Evolutionary conservation across 148 eudicot species (phyloP).

Genomic region (Oxyria digyna): DNA sequence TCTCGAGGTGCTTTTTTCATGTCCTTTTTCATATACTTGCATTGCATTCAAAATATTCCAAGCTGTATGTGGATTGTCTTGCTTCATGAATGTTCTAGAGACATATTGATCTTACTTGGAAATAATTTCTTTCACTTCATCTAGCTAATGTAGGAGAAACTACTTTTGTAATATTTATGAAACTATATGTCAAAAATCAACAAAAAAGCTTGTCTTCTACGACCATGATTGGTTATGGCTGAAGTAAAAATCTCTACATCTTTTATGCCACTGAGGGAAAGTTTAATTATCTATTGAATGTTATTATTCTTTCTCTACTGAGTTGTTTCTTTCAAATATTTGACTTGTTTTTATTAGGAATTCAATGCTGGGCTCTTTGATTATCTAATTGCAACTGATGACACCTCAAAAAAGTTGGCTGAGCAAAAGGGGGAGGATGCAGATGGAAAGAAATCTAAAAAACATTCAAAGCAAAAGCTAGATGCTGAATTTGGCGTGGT

Average conservation of each 20-base stretch:
- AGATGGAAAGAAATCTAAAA: conserved; percentile 42
- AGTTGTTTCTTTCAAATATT: neutral
- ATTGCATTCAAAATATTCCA: neutral
- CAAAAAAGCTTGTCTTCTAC: neutral
- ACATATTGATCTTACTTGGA: neutral
- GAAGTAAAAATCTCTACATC: neutral
- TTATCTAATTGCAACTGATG: conserved; percentile 84
- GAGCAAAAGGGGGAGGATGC: conserved; percentile 35
- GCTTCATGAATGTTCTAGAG: neutral
- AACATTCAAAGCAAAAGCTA: conserved; percentile 38
- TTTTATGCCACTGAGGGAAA: neutral
- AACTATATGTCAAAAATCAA: neutral
- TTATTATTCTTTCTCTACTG: neutral
- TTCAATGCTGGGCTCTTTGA: conserved; percentile 95
- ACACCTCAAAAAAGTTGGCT: conserved; percentile 35
- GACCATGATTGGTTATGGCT: neutral
- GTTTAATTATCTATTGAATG: neutral
- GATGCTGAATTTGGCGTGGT: conserved; percentile 94
- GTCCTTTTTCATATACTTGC: neutral
- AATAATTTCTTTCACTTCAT: neutral
- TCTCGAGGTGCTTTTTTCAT: conserved; percentile 52
- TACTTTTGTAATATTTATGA: too few species aligned
- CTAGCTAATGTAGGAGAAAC: neutral
- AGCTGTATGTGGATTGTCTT: neutral
- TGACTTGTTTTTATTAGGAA: conserved; percentile 31